A percentile compares a stretch with the other conserved stretches of the same genome.
phyloP scores from a whole-genome alignment of 495 filamentous ascomycete species.

The Patellaria atrata region DNA sequence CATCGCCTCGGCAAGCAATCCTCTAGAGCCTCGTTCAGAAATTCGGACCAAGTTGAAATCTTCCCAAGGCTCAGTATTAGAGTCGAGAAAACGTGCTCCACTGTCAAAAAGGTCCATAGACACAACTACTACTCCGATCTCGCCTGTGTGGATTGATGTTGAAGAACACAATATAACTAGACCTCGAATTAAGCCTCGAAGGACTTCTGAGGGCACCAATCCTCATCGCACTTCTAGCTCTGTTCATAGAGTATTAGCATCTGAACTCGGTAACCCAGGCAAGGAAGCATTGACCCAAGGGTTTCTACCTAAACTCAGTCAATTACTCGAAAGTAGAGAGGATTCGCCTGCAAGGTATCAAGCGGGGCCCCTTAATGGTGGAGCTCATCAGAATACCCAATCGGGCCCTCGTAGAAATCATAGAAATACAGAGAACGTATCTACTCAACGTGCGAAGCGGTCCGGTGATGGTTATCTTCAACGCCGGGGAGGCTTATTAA shows the following conservation, averaged over 20 bases:
- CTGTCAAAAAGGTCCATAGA: no score
- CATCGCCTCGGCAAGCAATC: no score
- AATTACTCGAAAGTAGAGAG: slow-evolving; percentile 24
- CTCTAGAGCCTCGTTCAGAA: no score
- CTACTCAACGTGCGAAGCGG: slow-evolving; percentile 7
- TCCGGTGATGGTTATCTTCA: slow-evolving; percentile 17
- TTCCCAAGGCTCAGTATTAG: no score
- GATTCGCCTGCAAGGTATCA: slow-evolving; percentile 6
- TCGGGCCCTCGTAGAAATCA: slow-evolving; percentile 2
- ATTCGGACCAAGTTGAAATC: no score
- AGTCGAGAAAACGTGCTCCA: no score
- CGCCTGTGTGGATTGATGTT: no score
- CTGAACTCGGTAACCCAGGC: slow-evolving; percentile 1
- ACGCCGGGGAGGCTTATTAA: slow-evolving; percentile 19
- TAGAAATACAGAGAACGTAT: slow-evolving; percentile 7
- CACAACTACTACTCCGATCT: no score
- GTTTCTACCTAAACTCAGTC: slow-evolving; percentile 23
- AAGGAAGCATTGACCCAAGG: slow-evolving; percentile 8
- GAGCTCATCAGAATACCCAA: slow-evolving; percentile 1
- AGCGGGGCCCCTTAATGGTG: slow-evolving; percentile 7
- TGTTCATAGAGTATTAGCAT: not conserved
- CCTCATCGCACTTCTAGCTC: no score
- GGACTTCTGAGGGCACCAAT: slow-evolving; percentile 1
- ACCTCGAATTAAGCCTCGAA: slow-evolving; percentile 4
- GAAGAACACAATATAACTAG: no score